phyloP scores from a whole-genome alignment of 805 yeast species.

The Saccharomycopsis guyanensis region DNA sequence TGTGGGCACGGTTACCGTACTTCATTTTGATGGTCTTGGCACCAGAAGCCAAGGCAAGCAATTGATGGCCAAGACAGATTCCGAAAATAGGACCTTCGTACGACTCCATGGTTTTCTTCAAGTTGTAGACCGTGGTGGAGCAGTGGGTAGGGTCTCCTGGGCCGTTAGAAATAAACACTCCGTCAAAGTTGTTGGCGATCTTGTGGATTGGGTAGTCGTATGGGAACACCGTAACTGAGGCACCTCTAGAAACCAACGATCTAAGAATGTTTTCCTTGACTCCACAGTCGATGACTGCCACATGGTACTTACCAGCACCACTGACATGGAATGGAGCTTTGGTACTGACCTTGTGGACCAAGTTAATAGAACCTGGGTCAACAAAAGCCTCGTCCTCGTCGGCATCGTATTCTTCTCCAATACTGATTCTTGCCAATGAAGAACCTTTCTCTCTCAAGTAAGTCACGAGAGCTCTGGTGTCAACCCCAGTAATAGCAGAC shows the following conservation, averaged over 20 bases:
- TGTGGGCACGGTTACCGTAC: conserved; percentile 98
- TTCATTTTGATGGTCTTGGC: conserved; percentile 88
- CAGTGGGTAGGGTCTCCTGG: conserved; percentile 98
- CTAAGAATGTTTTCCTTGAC: conserved; percentile 96
- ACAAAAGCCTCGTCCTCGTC: conserved; percentile 85
- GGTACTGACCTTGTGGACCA: conserved; percentile 91
- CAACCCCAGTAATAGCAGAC: conserved; percentile 95
- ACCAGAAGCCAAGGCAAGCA: conserved; percentile 90
- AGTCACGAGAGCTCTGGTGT: conserved; percentile 89
- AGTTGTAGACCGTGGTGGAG: conserved; percentile 63
- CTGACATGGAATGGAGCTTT: conserved; percentile 91
- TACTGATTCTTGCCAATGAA: conserved; percentile 79
- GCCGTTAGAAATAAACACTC: conserved; percentile 89
- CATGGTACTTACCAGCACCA: conserved; percentile 56
- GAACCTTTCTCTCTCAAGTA: conserved; percentile 95
- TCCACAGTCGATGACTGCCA: conserved; percentile 96
- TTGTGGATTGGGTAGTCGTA: conserved; percentile 89
- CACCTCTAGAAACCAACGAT: conserved; percentile 90
- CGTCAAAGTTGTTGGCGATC: conserved; percentile 88
- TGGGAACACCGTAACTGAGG: conserved; percentile 94
- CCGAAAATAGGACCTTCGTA: conserved; percentile 87
- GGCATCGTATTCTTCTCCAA: conserved; percentile 88
- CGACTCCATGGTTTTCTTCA: conserved; percentile 61
- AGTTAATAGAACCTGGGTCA: conserved; percentile 83
- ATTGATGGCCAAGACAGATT: conserved; percentile 96